phyloP scores from a whole-genome alignment of 441 rosid species.

The Adansonia rubrostipa region DNA sequence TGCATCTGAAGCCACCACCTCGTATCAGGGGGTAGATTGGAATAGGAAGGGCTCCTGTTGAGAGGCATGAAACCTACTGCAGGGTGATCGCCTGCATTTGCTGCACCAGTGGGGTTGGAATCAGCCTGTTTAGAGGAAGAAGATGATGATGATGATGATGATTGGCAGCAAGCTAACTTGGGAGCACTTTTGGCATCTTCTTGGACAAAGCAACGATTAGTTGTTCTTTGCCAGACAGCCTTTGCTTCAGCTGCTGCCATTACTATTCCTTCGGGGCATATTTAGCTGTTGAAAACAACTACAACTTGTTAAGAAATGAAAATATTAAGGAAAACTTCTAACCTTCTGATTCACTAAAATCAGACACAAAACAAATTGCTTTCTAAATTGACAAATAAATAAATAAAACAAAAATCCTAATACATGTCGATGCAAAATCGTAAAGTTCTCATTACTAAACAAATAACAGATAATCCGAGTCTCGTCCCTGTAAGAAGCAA shows the following conservation, averaged over 20 bases:
- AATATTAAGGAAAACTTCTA: too few relatives aligned
- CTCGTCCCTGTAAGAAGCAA: background rate
- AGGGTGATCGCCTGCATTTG: conserved; percentile 51
- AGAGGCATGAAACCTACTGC: conserved; percentile 59
- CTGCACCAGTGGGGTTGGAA: conserved; percentile 50
- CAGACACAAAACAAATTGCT: background rate
- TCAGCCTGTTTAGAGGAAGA: conserved; percentile 54
- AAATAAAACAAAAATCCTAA: background rate
- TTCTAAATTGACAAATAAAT: background rate
- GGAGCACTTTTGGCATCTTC: conserved; percentile 99
- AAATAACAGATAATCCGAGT: too few relatives aligned
- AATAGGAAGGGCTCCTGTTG: conserved; percentile 46
- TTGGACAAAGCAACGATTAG: conserved; percentile 93
- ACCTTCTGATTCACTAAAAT: background rate
- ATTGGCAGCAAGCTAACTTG: conserved; percentile 81
- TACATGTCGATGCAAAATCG: background rate
- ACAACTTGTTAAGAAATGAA: conserved; percentile 2
- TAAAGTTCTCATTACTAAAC: background rate
- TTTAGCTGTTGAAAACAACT: conserved; percentile 30
- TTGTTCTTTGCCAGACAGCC: conserved; percentile 91
- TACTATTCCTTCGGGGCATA: conserved; percentile 36
- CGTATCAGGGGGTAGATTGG: conserved; percentile 54
- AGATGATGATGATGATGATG: conserved; percentile 41
- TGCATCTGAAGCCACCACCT: conserved; percentile 70
- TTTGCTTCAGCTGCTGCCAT: conserved; percentile 97